Base-by-base conservation (phyloP, 2,329 filamentous ascomycete genomes). In the Blastomyces parvus region DNA sequence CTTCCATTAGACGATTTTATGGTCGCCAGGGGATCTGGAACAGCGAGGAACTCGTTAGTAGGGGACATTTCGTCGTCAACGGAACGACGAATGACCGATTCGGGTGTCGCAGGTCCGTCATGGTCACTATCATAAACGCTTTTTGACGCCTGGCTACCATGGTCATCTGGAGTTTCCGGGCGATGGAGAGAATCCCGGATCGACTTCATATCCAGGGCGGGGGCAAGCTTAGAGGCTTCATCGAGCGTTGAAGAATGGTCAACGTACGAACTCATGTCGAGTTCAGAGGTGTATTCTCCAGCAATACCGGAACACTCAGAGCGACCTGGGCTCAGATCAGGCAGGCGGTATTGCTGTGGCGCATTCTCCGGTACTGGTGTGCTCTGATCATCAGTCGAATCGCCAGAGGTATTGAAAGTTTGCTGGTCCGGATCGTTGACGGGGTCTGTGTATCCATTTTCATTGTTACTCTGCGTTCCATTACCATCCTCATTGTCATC, bases 1-100 rank as follows among this genome's bases (percentile, higher is more conserved):
- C 87, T 91, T 13, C 90, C 90, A 8, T 91, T 90, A 27, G 89
- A 87, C 9, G 91, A 89, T 74, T 93, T 94, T 77, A 97, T 92
- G 0, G 93, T 97, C 4, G 93, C 91, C 58, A 90, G 79, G 57
- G 86, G 85, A 69, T 96, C 91, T 1, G 93, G 91, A 64, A 97
- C 85, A 19, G 76, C 74, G 2, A 56, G 36, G 2, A 72, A 73
- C 40, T 66, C 67, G 19, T 76, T 74, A 1, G 69, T 70, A 7
- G 72, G 69, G 3, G 67, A 70, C 7, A 68, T 71, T 11, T 82
- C 78, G 9, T 81, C 78, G 0, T 80, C 77, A 58, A 90, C 74
- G 1, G 86, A 85, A 70, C 92, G 89, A 66, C 90, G 89, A 67
- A 97, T 93, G 27, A 97, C 92, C 7, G 93, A 97, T 59, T 91